Conservation (phyloP, 2,329 filamentous ascomycete genomes). For the Pestalotiopsis sp. region DNA sequence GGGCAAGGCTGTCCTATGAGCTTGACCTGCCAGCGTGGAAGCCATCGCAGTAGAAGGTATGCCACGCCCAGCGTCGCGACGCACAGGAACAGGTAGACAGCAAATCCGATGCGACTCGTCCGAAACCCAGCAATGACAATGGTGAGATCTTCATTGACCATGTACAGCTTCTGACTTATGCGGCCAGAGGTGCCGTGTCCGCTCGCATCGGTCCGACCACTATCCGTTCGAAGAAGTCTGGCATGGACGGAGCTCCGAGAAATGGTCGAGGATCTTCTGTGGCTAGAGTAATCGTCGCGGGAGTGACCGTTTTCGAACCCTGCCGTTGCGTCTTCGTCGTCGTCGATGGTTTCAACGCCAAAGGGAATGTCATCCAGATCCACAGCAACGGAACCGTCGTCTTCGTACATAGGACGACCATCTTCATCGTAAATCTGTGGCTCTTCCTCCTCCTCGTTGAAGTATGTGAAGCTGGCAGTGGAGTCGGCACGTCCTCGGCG, state of each 20-base stretch:
- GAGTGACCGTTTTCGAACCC: constrained; percentile 43
- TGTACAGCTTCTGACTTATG: constrained; percentile 87
- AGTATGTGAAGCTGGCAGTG: constrained; percentile 86
- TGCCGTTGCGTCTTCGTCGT: constrained; percentile 33
- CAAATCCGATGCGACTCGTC: constrained; percentile 71
- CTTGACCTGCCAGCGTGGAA: constrained; percentile 82
- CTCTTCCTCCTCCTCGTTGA: constrained; percentile 68
- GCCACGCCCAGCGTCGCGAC: constrained; percentile 72
- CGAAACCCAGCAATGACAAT: constrained; percentile 91
- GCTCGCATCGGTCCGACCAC: constrained; percentile 68
- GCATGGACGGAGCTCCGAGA: constrained; percentile 59
- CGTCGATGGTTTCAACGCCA: constrained; percentile 22
- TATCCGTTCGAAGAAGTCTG: constrained; percentile 72
- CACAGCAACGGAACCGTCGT: constrained; percentile 29
- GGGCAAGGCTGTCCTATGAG: constrained; percentile 71
- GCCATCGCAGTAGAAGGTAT: constrained; percentile 86
- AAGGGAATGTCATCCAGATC: constrained; percentile 35
- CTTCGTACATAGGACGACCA: constrained; percentile 35
- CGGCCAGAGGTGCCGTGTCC: constrained; percentile 60
- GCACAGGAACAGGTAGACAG: constrained; percentile 71
- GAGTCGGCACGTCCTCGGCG: constrained; percentile 81
- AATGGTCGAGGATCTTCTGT: constrained; percentile 63
- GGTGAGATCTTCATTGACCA: constrained; percentile 89
- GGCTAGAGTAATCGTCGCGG: constrained; percentile 50
- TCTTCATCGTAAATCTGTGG: constrained; percentile 47